Base-by-base conservation (phyloP, 108 stramenopile genomes). In the Chaetoceros muelleri region DNA sequence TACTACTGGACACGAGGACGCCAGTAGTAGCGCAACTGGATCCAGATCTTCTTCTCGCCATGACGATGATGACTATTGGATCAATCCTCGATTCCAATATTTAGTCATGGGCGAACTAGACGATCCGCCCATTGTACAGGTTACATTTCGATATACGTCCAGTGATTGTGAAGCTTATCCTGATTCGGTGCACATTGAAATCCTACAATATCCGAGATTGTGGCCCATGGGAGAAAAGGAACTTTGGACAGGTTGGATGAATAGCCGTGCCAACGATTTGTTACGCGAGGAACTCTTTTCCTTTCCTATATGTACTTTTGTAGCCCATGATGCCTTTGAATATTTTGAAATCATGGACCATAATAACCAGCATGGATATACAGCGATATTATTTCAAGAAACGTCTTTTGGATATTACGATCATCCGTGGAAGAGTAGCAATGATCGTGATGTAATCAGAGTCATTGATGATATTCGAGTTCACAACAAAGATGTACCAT, bases 261-360 rank as follows among this genome's bases (percentile, higher is more conserved):
- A 64, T 1, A 40, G 20, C 0, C 23, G 17, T 8, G 5, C 44
- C 1, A 50, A 48, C 0, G 24, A 45, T 46, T 25, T 13, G 10
- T 30, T 50, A 24, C 44, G 58, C 10, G 66, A 56, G 1, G 28
- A 30, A 22, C 2, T 45, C 18, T 13, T 56, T 30, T 59, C 58
- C 58, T 59, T 28, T 51, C 18, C 24, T 7, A 23, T 59, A 21
- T 48, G 58, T 51, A 23, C 1, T 40, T 59, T 59, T 51, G 5
- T 59, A 8, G 7, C 19, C 16, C 58, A 59, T 48, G 46, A 23
- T 3, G 45, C 46, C 20, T 19, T 59, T 1, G 23, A 24, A 19
- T 59, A 50, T 28, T 59, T 59, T 29, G 28, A 31, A 18, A 19
- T 17, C 22, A 56, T 31, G 1, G 34, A 46, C 23, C 5, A 16